Base-by-base conservation (phyloP, 2,329 filamentous ascomycete species). In the Aspergillus niger region DNA sequence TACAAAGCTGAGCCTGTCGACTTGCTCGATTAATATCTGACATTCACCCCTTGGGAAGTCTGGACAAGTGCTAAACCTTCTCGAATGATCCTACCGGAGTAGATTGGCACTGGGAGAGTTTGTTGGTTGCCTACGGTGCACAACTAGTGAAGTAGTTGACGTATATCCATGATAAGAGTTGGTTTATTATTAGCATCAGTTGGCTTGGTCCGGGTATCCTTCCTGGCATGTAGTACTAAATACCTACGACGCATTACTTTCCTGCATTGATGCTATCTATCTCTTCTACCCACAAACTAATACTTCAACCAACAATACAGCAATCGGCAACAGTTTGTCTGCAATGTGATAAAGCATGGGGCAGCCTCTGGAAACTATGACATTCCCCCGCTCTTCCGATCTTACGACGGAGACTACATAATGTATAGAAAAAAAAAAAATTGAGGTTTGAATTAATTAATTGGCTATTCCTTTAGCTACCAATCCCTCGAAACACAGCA, bases 161-260 rank as follows among this genome's bases (percentile, higher is more conserved):
- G 32, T 36, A 36, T 11, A 36, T 36, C 32, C 32, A 13, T 11
- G 32, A 36, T 36, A 36, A 36, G 10, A 36, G 11, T 36, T 36
- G 36, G 22, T 62, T 56, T 38, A 30, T 48, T 59, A 26, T 49
- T 55, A 44, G 41, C 6, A 44, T 24, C 41, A 20, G 8, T 44
- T 22, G 13, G 32, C 32, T 36, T 36, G 32, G 32, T 11, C 32
- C 17, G 22, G 11, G 20, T 11, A 15, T 13, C 41, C 20, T 44
- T 13, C 39, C 41, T 24, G 41, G 17, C 15, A 44, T 44, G 8
- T 44, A n/a, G 8, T 20, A 43, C 39, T 22, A 43, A 43, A 30
- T 30, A 30, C 28, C 11, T 36, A 13, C 32, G 11, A 36, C 11
- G 32, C 11, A 36, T 36, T 36, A 13, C 11, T 36, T 11, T 36